Evolutionary conservation across 2,329 filamentous ascomycete species (phyloP).

Genomic region (Ophiostoma ips): DNA sequence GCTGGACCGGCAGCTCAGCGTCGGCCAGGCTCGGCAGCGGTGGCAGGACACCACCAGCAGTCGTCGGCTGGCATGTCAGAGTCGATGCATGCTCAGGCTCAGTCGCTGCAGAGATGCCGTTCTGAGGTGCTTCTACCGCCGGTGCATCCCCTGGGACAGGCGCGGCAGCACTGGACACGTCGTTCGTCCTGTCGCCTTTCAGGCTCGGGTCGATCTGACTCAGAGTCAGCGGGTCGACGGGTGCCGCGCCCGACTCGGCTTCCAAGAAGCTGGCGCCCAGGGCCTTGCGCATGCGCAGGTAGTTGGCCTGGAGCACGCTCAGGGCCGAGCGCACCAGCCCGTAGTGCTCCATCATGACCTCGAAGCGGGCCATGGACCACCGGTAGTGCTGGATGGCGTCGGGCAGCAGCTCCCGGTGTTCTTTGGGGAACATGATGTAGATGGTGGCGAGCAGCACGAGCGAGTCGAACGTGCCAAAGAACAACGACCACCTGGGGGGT

Average conservation of each 20-base stretch:
- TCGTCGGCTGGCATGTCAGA: no score
- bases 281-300: slow-evolving; percentile 37
- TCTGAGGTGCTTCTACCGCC: not conserved
- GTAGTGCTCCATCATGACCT: slow-evolving; percentile 40
- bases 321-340: slow-evolving; percentile 38
- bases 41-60: not conserved
- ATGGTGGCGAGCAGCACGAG: slow-evolving; percentile 46
- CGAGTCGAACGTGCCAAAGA: slow-evolving; percentile 51
- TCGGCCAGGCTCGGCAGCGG: no score
- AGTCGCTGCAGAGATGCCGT: slow-evolving; percentile 7
- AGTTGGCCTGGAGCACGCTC: slow-evolving; percentile 41
- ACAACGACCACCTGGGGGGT: slow-evolving; percentile 31
- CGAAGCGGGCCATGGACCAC: slow-evolving; percentile 45
- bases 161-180: not conserved
- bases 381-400: slow-evolving; percentile 41
- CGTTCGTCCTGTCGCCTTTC: slow-evolving; percentile 8
- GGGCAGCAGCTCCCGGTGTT: slow-evolving; percentile 34
- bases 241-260: slow-evolving; percentile 10
- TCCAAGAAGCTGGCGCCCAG: slow-evolving; percentile 24
- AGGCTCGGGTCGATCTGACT: slow-evolving; percentile 14
- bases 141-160: not conserved
- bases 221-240: slow-evolving; percentile 11
- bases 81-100: not conserved
- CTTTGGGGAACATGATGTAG: slow-evolving; percentile 45
- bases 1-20: not conserved